Conservation (phyloP, 331 rosid species). For the Telfairia occidentalis region DNA sequence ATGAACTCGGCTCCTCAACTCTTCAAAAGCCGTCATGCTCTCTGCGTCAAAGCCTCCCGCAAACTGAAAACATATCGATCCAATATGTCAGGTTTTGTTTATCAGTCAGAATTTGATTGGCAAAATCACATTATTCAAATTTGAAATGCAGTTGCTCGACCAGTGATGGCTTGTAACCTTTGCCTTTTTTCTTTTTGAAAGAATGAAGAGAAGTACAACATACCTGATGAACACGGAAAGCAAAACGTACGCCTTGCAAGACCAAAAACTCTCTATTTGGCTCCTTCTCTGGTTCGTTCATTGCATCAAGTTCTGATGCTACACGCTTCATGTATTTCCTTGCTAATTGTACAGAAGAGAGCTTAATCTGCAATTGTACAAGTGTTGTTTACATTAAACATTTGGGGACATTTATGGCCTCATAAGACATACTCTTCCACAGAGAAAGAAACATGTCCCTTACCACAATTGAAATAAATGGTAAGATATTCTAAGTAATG, state of each 20-base stretch:
- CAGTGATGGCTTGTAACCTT: background rate
- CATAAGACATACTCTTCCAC: background rate
- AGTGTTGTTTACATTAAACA: background rate
- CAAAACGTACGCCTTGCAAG: constrained; percentile 88
- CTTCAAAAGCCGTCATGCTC: constrained; percentile 95
- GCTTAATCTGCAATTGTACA: constrained; percentile 59
- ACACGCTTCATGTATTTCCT: constrained; percentile 87
- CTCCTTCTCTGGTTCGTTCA: constrained; percentile 71
- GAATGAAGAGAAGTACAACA: background rate
- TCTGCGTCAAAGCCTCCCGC: constrained; percentile 92
- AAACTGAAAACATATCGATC: constrained; percentile 46
- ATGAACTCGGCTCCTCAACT: constrained; percentile 54
- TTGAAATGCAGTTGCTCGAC: constrained; percentile 3
- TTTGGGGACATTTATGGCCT: background rate
- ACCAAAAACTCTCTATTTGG: constrained; percentile 71
- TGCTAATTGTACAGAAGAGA: constrained; percentile 84
- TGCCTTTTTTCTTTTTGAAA: background rate
- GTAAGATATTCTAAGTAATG: background rate
- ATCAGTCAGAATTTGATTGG: background rate
- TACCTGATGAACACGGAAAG: constrained; percentile 91
- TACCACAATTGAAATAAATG: background rate
- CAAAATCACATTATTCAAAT: background rate
- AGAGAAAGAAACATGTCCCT: background rate
- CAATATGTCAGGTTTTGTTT: background rate
- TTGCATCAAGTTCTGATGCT: constrained; percentile 61